Evolutionary conservation across 192 early-diverging fungal genomes (phyloP).

Genomic region (Mortierella hygrophila): DNA sequence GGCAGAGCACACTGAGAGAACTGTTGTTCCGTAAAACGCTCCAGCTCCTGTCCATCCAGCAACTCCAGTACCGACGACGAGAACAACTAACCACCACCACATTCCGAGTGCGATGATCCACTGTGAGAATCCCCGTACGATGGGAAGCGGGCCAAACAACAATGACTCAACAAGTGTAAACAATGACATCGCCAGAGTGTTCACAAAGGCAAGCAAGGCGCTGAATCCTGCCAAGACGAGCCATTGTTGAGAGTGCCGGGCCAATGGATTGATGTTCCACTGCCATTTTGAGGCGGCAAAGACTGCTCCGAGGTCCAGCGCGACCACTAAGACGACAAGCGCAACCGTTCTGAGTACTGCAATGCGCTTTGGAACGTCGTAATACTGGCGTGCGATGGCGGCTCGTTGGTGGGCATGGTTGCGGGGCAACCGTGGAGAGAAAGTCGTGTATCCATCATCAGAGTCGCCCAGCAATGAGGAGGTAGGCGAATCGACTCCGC

Average conservation of each 20-base stretch:
- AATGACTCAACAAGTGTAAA: conserved; percentile 17
- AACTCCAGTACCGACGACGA: conserved; percentile 28
- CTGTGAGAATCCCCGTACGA: conserved; percentile 8
- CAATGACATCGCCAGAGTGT: conserved; percentile 33
- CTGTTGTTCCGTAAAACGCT: conserved; percentile 30
- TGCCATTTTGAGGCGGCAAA: conserved; percentile 13
- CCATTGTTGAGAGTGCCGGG: conserved; percentile 33
- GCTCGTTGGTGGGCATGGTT: conserved; percentile 3
- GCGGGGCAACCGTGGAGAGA: conserved; percentile 3
- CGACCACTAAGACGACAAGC: conserved; percentile 18
- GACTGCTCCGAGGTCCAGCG: conserved; percentile 16
- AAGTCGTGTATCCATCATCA: conserved; percentile 33
- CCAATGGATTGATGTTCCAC: conserved; percentile 11
- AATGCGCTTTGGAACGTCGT: neutral
- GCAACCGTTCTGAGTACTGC: conserved; percentile 5
- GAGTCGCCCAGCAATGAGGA: conserved; percentile 19
- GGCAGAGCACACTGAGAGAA: conserved; percentile 20
- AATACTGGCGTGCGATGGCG: neutral
- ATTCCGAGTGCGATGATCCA: conserved; percentile 48
- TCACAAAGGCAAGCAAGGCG: conserved; percentile 15
- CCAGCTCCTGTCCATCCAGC: conserved; percentile 32
- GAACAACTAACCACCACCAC: conserved; percentile 42
- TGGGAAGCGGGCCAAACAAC: conserved; percentile 28
- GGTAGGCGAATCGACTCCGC: conserved; percentile 24
- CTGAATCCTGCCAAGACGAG: conserved; percentile 19